Percentiles rank a stretch among this genome's conserved stretches.
These are phyloP conservation scores for Boletus hoseneyae DNA, from an alignment of 1,284 basidiomycete species.

Conservation along the genomic window DNA sequence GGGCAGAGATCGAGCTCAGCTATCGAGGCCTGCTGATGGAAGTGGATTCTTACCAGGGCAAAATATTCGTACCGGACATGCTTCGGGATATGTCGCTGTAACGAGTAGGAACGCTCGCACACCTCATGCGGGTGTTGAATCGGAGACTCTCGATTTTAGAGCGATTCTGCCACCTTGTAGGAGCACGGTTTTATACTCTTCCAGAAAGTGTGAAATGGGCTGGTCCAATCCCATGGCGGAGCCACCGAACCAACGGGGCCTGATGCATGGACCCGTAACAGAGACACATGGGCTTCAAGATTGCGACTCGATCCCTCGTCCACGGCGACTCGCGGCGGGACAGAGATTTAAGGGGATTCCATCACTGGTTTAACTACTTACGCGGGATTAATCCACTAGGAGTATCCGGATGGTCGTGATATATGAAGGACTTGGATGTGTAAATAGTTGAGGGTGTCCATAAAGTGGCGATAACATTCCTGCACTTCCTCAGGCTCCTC, in stretches of 20 bases:
- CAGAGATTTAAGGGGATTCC: too few species aligned
- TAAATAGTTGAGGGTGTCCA: too few species aligned
- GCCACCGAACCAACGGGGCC: not conserved
- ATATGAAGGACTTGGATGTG: too few species aligned
- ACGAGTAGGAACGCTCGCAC: not conserved
- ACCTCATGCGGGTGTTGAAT: not conserved
- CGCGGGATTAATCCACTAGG: too few species aligned
- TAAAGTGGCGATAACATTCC: too few species aligned
- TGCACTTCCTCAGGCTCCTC: too few species aligned
- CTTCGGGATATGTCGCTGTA: not conserved
- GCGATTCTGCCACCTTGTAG: not conserved
- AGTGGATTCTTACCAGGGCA: not conserved
- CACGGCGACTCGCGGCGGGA: not conserved
- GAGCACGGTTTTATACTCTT: not conserved
- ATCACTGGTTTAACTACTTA: not conserved
- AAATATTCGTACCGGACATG: conserved; percentile 2
- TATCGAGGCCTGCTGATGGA: not conserved
- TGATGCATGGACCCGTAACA: not conserved
- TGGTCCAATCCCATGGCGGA: not conserved
- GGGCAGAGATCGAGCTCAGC: not conserved
- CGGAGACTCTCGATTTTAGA: not conserved
- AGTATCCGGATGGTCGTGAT: too few species aligned
- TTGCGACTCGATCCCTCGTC: not conserved
- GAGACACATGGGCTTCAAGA: not conserved
- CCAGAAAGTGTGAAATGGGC: not conserved